phyloP scores from a whole-genome alignment of 2,329 filamentous ascomycete species.

The Aspergillus intermedius region DNA sequence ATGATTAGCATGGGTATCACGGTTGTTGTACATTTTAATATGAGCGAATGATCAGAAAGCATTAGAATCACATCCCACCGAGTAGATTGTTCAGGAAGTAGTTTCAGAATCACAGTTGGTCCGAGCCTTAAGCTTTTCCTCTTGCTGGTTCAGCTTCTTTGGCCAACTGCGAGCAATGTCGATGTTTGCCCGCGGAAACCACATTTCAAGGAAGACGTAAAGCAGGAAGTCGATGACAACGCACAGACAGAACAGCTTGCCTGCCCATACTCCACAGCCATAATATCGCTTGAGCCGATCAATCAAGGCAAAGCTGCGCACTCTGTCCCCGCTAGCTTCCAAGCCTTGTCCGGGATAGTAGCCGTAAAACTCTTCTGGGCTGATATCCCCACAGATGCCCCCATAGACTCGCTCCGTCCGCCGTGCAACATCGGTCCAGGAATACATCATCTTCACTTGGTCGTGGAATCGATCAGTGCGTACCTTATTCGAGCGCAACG shows the following conservation, averaged over 20 bases:
- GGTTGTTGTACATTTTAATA: neutral
- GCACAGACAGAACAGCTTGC: conserved; percentile 92
- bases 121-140: neutral
- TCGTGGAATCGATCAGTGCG: conserved; percentile 93
- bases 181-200: conserved; percentile 75
- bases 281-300: conserved; percentile 95
- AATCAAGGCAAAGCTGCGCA: conserved; percentile 85
- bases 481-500: conserved; percentile 76
- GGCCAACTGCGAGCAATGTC: conserved; percentile 92
- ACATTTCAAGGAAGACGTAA: conserved; percentile 80
- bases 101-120: conserved; percentile 4
- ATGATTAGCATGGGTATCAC: conserved; percentile 7
- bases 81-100: conserved; percentile 1
- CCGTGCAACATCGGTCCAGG: conserved; percentile 90
- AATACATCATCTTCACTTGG: conserved; percentile 97
- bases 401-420: conserved; percentile 94
- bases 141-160: conserved; percentile 50
- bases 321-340: conserved; percentile 64
- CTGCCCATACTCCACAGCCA: conserved; percentile 96
- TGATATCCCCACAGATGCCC: conserved; percentile 79
- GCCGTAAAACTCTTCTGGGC: conserved; percentile 82
- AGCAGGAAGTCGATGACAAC: conserved; percentile 91
- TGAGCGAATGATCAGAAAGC: neutral
- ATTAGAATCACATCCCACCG: neutral
- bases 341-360: conserved; percentile 63